Evolutionary conservation across 208 protist species (phyloP).

Genomic region (Leishmania turanica): DNA sequence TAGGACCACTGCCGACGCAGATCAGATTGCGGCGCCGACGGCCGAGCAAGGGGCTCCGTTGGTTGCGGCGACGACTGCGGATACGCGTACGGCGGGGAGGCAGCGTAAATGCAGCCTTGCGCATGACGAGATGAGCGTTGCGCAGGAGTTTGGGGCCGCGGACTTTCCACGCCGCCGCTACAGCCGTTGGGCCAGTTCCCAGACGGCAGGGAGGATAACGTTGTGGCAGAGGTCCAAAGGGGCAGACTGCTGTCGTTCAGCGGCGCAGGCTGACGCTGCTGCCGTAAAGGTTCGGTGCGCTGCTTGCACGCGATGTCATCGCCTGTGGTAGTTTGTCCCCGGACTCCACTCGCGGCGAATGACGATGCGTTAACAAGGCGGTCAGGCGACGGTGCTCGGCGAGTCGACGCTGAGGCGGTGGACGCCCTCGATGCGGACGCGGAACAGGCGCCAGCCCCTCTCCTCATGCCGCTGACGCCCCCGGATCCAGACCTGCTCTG

Average conservation of each 20-base stretch:
- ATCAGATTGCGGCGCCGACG: not conserved
- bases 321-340: too few species aligned
- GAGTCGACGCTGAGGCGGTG: constrained; percentile 14
- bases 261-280: not conserved
- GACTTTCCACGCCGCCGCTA: constrained; percentile 4
- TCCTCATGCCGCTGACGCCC: not conserved
- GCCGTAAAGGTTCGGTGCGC: not conserved
- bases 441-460: not conserved
- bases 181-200: not conserved
- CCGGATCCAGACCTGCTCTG: not conserved
- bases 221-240: constrained; percentile 26
- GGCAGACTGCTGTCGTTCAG: constrained; percentile 26
- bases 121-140: not conserved
- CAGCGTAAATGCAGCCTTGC: not conserved
- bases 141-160: constrained; percentile 12
- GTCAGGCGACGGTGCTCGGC: constrained; percentile 26
- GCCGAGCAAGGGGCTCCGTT: not conserved
- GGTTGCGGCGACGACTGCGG: not conserved
- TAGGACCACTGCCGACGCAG: constrained; percentile 10
- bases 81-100: not conserved
- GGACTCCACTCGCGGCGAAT: not conserved
- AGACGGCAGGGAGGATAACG: constrained; percentile 16
- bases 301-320: not conserved
- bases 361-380: constrained; percentile 3
- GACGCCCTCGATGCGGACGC: constrained; percentile 10